phyloP scores from a whole-genome alignment of 108 stramenopile species.

The Fistulifera pelliculosa region DNA sequence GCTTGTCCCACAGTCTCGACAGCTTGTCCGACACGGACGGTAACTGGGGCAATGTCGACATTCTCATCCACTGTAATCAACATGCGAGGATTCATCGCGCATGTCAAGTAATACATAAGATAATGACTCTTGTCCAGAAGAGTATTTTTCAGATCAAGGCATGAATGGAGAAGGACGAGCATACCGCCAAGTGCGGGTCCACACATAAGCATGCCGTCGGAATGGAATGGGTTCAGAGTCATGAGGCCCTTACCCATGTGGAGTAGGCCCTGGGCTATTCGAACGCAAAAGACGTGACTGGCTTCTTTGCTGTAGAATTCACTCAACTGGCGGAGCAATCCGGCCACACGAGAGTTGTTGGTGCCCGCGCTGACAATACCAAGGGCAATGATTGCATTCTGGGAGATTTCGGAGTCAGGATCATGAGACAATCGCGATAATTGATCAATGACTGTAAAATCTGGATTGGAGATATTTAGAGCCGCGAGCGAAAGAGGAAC shows the following conservation, averaged over 20 bases:
- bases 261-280: conserved; percentile 96
- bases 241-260: conserved; percentile 99
- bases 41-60: conserved; percentile 78
- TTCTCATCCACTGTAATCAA: conserved; percentile 94
- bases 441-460: conserved; percentile 95
- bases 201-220: conserved; percentile 89
- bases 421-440: conserved; percentile 96
- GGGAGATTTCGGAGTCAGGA: conserved; percentile 89
- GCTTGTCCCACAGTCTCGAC: conserved; percentile 99
- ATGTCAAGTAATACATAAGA: conserved; percentile 90
- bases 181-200: conserved; percentile 88
- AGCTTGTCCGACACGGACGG: conserved; percentile 97
- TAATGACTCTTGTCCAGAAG: conserved; percentile 95
- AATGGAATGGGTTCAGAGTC: conserved; percentile 92
- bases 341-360: conserved; percentile 97
- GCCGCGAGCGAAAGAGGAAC: conserved; percentile 95
- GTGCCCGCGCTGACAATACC: conserved; percentile 97
- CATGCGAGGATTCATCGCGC: conserved; percentile 97
- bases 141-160: conserved; percentile 90
- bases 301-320: conserved; percentile 97
- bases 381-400: conserved; percentile 90
- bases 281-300: conserved; percentile 92
- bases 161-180: conserved; percentile 84
- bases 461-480: conserved; percentile 91
- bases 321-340: conserved; percentile 91